Evolutionary conservation across 441 rosid genomes (phyloP), one percentile per base, ranked within the genome.

Genomic region (Pelargonium myrrhifolium): DNA sequence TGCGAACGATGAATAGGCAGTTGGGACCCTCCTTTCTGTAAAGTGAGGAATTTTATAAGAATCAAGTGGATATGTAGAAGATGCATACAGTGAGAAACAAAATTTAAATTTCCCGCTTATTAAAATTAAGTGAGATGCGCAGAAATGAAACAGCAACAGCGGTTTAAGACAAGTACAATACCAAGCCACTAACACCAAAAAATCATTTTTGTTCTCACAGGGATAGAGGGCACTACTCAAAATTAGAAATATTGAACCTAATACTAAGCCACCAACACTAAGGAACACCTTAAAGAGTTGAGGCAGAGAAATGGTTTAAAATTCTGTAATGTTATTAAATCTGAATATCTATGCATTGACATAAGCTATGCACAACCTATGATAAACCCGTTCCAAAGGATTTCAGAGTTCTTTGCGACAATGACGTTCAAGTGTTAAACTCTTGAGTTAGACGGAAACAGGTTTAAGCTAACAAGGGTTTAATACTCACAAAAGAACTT

Each of bases 1-100:
- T 61, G 94, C 64, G 99, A 92, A 10, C 97, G 93, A 73, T 84
- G 93, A 35, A 94, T 87, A 59, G 94, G 84, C 66, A 68, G 37
- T 76, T 66, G 67, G 68, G 74, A 73, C 64, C 83, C 87, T 66
- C 79, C 84, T 78, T 83, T 87, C 99, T 94, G 92, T 66, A 69
- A 78, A 73, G 68, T 43, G 37, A 58, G 71, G 45, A 77, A 72
- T 55, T 72, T 60, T 76, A 65, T 69, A 69, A 75, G 74, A 75
- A 74, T 66, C 47, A 65, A 62, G 49, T 45, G 15, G 49, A 66
- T 31, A 71, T 40, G 14, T 37, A 21, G 21, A 76, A 62, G 65
- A 55, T 62, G 21, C 72, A 64, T 15, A 24, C 9, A 3, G 56
- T 14, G 26, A 68, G 56, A 45, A 35, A 43, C 17, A 49, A 51